phyloP scores from a whole-genome alignment of 495 filamentous ascomycete genomes.

The Aspergillus ellipticus region DNA sequence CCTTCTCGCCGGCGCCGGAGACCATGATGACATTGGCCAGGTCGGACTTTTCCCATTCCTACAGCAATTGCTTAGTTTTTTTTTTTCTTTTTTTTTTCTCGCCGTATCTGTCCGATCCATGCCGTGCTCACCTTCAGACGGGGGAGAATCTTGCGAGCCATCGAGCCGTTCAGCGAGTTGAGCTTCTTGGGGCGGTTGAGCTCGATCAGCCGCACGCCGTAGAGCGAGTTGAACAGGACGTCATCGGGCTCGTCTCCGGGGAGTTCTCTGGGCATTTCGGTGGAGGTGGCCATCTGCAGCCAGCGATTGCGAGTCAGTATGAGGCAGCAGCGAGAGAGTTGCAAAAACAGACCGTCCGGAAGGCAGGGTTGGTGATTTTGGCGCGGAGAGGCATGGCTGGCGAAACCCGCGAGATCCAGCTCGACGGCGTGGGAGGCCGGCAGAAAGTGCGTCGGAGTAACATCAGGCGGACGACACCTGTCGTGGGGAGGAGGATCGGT shows the following conservation, averaged over 20 bases:
- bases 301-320: not conserved
- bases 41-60: slow-evolving; percentile 92
- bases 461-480: slow-evolving; percentile 39
- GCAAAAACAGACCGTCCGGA: too few relatives aligned
- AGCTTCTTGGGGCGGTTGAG: slow-evolving; percentile 89
- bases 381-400: slow-evolving; percentile 82
- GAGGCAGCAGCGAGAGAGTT: too few relatives aligned
- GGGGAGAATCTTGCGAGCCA: slow-evolving; percentile 88
- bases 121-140: slow-evolving; percentile 57
- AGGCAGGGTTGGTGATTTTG: slow-evolving; percentile 66
- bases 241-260: slow-evolving; percentile 76
- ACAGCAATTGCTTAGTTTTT: slow-evolving; percentile 21
- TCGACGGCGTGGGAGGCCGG: slow-evolving; percentile 46
- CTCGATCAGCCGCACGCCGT: slow-evolving; percentile 87
- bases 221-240: slow-evolving; percentile 83
- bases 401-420: slow-evolving; percentile 50
- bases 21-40: slow-evolving; percentile 90
- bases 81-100: too few relatives aligned
- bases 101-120: not conserved
- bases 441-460: slow-evolving; percentile 47
- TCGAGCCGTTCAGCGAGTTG: slow-evolving; percentile 88
- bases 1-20: slow-evolving; percentile 77
- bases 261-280: slow-evolving; percentile 48
- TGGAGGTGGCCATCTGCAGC: slow-evolving; percentile 54
- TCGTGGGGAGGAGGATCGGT: slow-evolving; percentile 17